phyloP scores from a whole-genome alignment of 1,139 yeast genomes.

The Hyphopichia khmerensis region DNA sequence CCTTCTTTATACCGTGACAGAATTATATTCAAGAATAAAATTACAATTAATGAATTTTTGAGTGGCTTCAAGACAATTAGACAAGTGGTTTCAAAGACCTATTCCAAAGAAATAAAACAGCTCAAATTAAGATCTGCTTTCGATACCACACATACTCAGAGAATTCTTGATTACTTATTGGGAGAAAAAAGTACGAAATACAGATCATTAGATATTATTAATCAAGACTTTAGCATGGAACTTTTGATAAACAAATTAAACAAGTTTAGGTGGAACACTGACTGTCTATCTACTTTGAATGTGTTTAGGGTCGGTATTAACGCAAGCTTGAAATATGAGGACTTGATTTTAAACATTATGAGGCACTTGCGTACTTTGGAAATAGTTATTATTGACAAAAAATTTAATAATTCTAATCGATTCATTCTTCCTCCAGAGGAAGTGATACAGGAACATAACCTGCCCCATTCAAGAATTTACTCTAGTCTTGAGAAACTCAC shows the following conservation, averaged over 20 bases:
- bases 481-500: constrained; percentile 17
- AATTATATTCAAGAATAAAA: constrained; percentile 23
- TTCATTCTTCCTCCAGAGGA: constrained; percentile 17
- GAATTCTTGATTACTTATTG: constrained; percentile 25
- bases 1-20: constrained; percentile 24
- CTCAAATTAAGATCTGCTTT: constrained; percentile 26
- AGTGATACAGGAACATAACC: background rate
- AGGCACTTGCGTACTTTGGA: constrained; percentile 25
- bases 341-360: constrained; percentile 25
- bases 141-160: constrained; percentile 20
- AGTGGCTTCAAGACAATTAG: constrained; percentile 28
- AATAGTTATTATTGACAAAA: constrained; percentile 15
- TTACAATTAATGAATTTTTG: constrained; percentile 28
- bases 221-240: constrained; percentile 24
- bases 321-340: constrained; percentile 22
- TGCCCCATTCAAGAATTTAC: constrained; percentile 7
- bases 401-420: constrained; percentile 14
- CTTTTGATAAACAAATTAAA: constrained; percentile 22
- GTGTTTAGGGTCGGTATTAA: constrained; percentile 27
- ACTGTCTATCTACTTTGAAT: constrained; percentile 19
- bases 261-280: constrained; percentile 26
- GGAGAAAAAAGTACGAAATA: constrained; percentile 20
- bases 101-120: constrained; percentile 17
- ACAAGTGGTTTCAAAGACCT: constrained; percentile 15
- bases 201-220: constrained; percentile 25